Evolutionary conservation across 1,139 yeast species (phyloP).

Genomic region (Blastobotrys malaysiensis): DNA sequence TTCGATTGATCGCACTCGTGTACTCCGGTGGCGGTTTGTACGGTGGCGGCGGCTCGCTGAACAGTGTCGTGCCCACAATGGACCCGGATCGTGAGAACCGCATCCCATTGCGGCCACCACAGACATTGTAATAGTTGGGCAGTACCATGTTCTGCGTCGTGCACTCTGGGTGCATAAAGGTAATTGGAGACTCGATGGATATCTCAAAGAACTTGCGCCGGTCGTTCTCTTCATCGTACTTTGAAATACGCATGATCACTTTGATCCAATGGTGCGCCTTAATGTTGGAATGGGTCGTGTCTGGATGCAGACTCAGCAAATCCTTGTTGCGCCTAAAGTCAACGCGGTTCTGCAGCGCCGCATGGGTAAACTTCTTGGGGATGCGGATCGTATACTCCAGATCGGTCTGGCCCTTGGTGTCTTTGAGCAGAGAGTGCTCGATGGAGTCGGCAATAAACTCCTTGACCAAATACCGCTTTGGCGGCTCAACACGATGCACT

Average conservation of each 20-base stretch:
- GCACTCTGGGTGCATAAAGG: conserved; percentile 51
- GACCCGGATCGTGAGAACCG: neutral
- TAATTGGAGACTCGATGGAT: conserved; percentile 86
- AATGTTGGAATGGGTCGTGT: conserved; percentile 70
- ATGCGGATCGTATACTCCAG: conserved; percentile 79
- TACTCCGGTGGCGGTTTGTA: neutral
- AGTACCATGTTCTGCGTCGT: conserved; percentile 34
- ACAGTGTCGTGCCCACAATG: neutral
- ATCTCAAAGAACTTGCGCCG: conserved; percentile 82
- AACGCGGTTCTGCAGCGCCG: conserved; percentile 18
- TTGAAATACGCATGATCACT: conserved; percentile 71
- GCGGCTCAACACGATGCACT: conserved; percentile 89
- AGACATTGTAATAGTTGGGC: conserved; percentile 31
- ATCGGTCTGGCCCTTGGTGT: conserved; percentile 43
- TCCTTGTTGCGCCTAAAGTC: conserved; percentile 23
- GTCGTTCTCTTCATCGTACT: conserved; percentile 49
- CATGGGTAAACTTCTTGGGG: conserved; percentile 49
- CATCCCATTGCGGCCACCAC: neutral
- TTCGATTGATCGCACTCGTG: neutral
- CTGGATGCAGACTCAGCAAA: conserved; percentile 57
- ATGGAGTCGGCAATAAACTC: neutral
- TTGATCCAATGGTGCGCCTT: conserved; percentile 94
- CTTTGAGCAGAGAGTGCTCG: conserved; percentile 53
- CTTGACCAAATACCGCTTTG: conserved; percentile 67
- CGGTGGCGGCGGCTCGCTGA: neutral